Evolutionary conservation across 1,284 basidiomycete genomes (phyloP), one percentile per base, ranked within the genome.

Genomic region (Cronartium quercuum): DNA sequence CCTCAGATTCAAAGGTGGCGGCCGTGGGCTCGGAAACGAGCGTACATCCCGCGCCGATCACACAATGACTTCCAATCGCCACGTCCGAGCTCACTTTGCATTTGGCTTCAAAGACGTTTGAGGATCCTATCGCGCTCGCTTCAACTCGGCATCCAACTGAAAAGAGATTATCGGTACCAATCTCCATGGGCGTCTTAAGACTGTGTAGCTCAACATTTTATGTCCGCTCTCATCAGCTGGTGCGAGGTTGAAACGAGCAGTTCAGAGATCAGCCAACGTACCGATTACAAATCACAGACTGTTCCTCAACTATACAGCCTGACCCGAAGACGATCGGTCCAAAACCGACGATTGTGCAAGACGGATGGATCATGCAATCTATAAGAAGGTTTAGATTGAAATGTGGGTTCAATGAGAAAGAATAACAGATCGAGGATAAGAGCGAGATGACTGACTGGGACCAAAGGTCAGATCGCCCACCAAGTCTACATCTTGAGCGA

Each of bases 301-400:
- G 63, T 61, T 74, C 70, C 35, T 74, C 70, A 3, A 74, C 64
- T 13, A 74, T 74, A 66, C 70, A 74, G n/a, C 64, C 64, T 37
- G 70, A 60, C 6, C 64, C 70, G 61, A 74, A 74, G 9, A 74
- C 34, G 9, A 74, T 74, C 15, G 70, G 70, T n/a, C 63, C 63
- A 40, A 74, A 58, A 10, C 61, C 70, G 35, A 74, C 64, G 34
- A 74, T 74, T 10, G 63, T 66, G 61, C 63, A 66, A 3, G 63
- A 66, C 9, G 70, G 70, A 61, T 74, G 70, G 5, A 74, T 47
- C 24, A 74, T 41, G 34, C 70, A 74, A 66, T 66, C 70, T 74
- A 35, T 5, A n/a, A 21, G 6, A 35, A 47, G 41, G 13, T 15
- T 7, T 40, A 73, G 41, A 58, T 35, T 41, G 10, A 65, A 60